Percentiles rank a stretch among this genome's conserved stretches.
phyloP scores from a whole-genome alignment of 306 rosid genomes.

The Citrullus colocynthis region DNA sequence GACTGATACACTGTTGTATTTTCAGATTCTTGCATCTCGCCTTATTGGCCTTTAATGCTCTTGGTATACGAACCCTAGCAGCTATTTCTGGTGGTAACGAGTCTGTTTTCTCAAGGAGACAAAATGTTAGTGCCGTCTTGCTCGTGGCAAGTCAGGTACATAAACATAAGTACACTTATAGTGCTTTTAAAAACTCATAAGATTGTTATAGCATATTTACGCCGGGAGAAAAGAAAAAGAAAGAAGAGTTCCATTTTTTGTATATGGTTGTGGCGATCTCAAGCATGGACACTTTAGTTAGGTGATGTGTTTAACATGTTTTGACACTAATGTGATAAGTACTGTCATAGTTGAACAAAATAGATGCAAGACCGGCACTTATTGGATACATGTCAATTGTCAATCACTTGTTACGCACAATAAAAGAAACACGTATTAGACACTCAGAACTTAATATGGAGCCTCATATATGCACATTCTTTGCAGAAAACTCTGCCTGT shows the following conservation, averaged over 20 bases:
- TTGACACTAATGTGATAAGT: neutral
- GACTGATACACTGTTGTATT: neutral
- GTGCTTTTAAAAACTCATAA: neutral
- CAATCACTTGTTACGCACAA: neutral
- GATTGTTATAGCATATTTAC: neutral
- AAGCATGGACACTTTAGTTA: neutral
- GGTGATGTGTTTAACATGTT: neutral
- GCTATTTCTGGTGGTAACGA: slow-evolving; percentile 44
- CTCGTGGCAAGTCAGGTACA: slow-evolving; percentile 82
- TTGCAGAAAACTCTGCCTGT: slow-evolving; percentile 88
- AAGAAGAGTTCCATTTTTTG: neutral
- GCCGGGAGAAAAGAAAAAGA: neutral
- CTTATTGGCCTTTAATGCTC: slow-evolving; percentile 44
- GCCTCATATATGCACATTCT: neutral
- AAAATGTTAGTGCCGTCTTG: slow-evolving; percentile 53
- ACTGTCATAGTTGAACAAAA: neutral
- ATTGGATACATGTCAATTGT: neutral
- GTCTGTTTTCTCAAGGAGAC: slow-evolving; percentile 45
- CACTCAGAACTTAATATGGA: neutral
- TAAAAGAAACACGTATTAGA: neutral
- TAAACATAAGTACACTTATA: neutral
- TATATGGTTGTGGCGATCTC: neutral
- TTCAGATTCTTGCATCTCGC: slow-evolving; percentile 70
- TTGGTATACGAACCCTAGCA: slow-evolving; percentile 37
- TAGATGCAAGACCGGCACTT: neutral